Evolutionary conservation across 257 asterid genomes (phyloP), one percentile per base, ranked within the genome.

Genomic region (Nicotiana knightiana): DNA sequence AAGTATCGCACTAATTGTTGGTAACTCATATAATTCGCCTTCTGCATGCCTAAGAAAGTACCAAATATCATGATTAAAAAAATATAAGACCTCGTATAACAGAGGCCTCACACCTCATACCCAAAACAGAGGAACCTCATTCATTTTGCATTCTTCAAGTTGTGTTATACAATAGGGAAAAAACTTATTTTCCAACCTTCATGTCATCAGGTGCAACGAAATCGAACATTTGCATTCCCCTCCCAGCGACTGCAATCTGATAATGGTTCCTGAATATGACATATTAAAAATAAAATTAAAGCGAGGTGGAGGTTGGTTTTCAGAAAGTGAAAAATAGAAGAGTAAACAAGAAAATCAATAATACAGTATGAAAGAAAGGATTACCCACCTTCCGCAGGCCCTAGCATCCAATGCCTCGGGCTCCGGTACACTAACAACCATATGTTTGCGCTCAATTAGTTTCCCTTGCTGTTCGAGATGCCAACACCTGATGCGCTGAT

Each of bases 401-500:
- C 86, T 87, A 80, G 92, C 98, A 84, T 93, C 98, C 86, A 96
- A 85, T 54, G 98, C 90, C 88, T 96, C 98, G 4, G 99, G 99
- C 92, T 96, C 98, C 1, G 99, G 97, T 86, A 94, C 98, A 43
- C 97, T 93, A 67, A 91, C 88, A 70, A 94, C 85, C 79, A 93
- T 63, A 85, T 93, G 97, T 68, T 86, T 88, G 83, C 28, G 79
- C 88, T 96, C 97, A 3, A 82, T 79, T 43, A 96, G 87, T 82
- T 88, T 87, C 55, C 90, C 95, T 62, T 37, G 73, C 82, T 51
- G 73, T 71, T 85, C 81, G 26, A 90, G 71, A 70, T 83, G 88
- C 99, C 99, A 94, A 85, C 98, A 96, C 82, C 98, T 87, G 67
- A 96, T 81, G 11, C 98, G 97, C 88, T 96, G 98, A 88, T 96